These are phyloP conservation scores for Boletus pseudo-olivaceus DNA, from an alignment of 768 basidiomycete genomes.

Conservation along the genomic window DNA sequence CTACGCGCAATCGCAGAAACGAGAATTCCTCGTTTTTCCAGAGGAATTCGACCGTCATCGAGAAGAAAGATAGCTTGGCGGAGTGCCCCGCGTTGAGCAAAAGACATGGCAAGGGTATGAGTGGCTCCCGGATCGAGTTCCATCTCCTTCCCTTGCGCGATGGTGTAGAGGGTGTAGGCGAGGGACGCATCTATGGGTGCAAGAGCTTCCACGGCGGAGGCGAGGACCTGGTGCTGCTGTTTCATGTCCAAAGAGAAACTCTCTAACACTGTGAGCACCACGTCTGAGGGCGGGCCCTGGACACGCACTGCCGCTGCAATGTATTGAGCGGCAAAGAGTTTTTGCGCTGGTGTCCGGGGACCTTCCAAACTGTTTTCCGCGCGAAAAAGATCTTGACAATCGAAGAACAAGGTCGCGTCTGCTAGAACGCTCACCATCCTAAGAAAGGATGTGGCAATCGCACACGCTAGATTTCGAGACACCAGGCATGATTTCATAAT, in stretches of 20 bases:
- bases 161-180: conserved; percentile 35
- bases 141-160: conserved; percentile 24
- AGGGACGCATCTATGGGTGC: conserved; percentile 28
- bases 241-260: conserved; percentile 19
- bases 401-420: conserved; percentile 37
- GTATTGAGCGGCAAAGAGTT: conserved; percentile 21
- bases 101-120: conserved; percentile 31
- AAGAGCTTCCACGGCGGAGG: conserved; percentile 16
- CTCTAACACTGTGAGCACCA: conserved; percentile 32
- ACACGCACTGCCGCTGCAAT: conserved; percentile 27
- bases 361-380: conserved; percentile 21
- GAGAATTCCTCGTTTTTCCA: conserved; percentile 34
- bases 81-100: conserved; percentile 26
- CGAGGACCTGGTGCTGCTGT: conserved; percentile 30
- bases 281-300: conserved; percentile 25
- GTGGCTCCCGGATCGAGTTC: conserved; percentile 21
- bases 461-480: conserved; percentile 27
- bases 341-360: not conserved
- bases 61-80: conserved; percentile 35
- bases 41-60: conserved; percentile 27
- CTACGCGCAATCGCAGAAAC: conserved; percentile 37
- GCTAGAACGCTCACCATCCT: conserved; percentile 39
- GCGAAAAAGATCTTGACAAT: conserved; percentile 34
- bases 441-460: conserved; percentile 43
- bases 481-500: conserved; percentile 25